phyloP scores from a whole-genome alignment of 2,329 filamentous ascomycete species.

The Thielaviopsis populi region DNA sequence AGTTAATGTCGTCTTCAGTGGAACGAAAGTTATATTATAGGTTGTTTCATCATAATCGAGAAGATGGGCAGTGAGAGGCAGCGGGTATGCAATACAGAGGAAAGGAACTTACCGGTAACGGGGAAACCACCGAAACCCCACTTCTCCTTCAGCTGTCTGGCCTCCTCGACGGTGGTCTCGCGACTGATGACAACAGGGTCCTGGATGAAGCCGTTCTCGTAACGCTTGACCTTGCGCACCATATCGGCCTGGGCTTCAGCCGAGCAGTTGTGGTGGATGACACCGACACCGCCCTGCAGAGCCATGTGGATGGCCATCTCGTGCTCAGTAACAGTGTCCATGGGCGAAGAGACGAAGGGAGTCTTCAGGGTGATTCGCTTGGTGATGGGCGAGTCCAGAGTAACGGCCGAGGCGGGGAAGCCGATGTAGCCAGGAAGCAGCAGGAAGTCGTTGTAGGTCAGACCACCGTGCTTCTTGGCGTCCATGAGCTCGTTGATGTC shows the following conservation, averaged over 20 bases:
- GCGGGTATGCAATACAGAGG: slow-evolving; percentile 1
- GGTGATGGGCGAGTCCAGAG: slow-evolving; percentile 80
- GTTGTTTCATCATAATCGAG: slow-evolving; percentile 59
- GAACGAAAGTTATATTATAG: slow-evolving; percentile 99
- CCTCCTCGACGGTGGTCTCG: slow-evolving; percentile 77
- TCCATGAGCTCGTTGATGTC: slow-evolving; percentile 76
- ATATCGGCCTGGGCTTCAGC: slow-evolving; percentile 93
- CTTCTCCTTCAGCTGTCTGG: slow-evolving; percentile 84
- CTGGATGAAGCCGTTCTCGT: slow-evolving; percentile 96
- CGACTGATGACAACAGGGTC: slow-evolving; percentile 88
- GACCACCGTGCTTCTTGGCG: slow-evolving; percentile 77
- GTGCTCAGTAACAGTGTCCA: slow-evolving; percentile 99
- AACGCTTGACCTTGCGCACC: slow-evolving; percentile 98
- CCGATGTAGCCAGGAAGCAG: slow-evolving; percentile 95
- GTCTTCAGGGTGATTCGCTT: slow-evolving; percentile 94
- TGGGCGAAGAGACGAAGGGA: slow-evolving; percentile 91
- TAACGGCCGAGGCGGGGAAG: slow-evolving; percentile 81
- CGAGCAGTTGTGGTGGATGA: slow-evolving; percentile 99
- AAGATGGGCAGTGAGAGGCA: not conserved
- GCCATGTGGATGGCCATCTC: slow-evolving; percentile 99
- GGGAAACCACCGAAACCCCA: slow-evolving; percentile 98
- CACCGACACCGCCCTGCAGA: slow-evolving; percentile 72
- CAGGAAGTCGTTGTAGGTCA: slow-evolving; percentile 99
- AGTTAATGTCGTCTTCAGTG: slow-evolving; percentile 68
- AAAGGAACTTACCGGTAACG: slow-evolving; percentile 69